A percentile compares a stretch with the other conserved stretches of the same genome.
phyloP scores from a whole-genome alignment of 2,329 filamentous ascomycete genomes.

The Sarocladium strictum region DNA sequence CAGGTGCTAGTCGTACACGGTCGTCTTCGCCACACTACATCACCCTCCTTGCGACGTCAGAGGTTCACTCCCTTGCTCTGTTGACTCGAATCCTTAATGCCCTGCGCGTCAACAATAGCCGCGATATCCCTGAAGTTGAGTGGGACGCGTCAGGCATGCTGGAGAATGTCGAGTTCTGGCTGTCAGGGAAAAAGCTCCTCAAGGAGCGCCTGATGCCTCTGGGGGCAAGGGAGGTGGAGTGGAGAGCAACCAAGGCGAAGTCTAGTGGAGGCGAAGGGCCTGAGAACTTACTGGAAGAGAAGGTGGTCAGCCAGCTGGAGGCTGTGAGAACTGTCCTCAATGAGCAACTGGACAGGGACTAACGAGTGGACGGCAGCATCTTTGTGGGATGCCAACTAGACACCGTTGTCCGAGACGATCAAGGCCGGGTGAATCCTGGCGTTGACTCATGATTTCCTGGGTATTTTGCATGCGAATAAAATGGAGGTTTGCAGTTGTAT shows the following conservation, averaged over 20 bases:
- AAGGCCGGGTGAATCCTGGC: no score
- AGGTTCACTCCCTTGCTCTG: slow-evolving; percentile 72
- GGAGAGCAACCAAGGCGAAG: slow-evolving; percentile 38
- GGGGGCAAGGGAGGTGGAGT: slow-evolving; percentile 65
- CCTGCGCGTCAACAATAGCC: slow-evolving; percentile 59
- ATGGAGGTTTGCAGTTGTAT: no score
- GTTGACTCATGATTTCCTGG: no score
- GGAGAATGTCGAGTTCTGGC: slow-evolving; percentile 79
- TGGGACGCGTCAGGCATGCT: slow-evolving; percentile 69
- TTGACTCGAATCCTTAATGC: slow-evolving; percentile 66
- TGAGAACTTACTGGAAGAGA: slow-evolving; percentile 68
- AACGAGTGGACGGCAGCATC: not conserved
- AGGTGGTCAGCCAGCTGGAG: slow-evolving; percentile 64
- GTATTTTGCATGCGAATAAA: no score
- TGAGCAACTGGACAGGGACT: slow-evolving; percentile 40
- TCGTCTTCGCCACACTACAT: slow-evolving; percentile 55
- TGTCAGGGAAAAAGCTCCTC: slow-evolving; percentile 63
- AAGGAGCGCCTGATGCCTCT: slow-evolving; percentile 68
- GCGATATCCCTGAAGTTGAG: slow-evolving; percentile 65
- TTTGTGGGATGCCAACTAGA: no score
- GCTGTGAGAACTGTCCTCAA: slow-evolving; percentile 50
- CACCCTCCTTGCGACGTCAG: slow-evolving; percentile 66
- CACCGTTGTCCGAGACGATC: no score
- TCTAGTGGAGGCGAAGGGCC: slow-evolving; percentile 26
- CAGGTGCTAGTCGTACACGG: slow-evolving; percentile 47